A percentile compares a stretch with the other conserved stretches of the same genome.
These are phyloP conservation scores for Arabidopsis thaliana DNA, from an alignment of 345 rosid genomes.

Conservation along the genomic window DNA sequence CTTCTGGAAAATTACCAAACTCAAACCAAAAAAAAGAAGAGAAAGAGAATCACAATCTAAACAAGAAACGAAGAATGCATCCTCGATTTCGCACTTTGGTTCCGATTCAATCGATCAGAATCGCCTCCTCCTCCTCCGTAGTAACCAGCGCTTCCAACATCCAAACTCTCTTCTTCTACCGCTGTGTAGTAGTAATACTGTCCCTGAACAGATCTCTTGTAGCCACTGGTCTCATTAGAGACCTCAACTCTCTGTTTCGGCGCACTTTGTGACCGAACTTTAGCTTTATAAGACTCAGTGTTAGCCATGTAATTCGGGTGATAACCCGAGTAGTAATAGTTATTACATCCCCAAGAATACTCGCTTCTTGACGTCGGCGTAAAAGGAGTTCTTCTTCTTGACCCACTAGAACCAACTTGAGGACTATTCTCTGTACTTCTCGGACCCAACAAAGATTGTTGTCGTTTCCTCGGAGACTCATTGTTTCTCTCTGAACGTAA, in stretches of 20 bases:
- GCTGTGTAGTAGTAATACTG: conserved; percentile 31
- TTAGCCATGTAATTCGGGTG: conserved; percentile 86
- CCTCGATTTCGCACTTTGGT: conserved; percentile 42
- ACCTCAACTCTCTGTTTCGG: conserved; percentile 84
- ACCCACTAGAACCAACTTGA: conserved; percentile 62
- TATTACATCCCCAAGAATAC: conserved; percentile 67
- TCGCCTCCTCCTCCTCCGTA: conserved; percentile 31
- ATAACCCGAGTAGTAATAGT: conserved; percentile 60
- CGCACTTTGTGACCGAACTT: conserved; percentile 88
- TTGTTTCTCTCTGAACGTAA: conserved; percentile 48
- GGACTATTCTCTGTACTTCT: conserved; percentile 78
- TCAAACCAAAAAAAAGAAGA: conserved; percentile 1
- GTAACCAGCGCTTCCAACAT: conserved; percentile 31
- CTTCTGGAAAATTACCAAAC: conserved; percentile 28
- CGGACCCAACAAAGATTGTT: conserved; percentile 43
- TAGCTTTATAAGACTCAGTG: conserved; percentile 85
- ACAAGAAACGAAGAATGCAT: conserved; percentile 41
- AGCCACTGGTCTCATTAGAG: conserved; percentile 53
- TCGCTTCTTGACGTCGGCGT: conserved; percentile 76
- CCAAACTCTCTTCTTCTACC: conserved; percentile 34
- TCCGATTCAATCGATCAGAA: conserved; percentile 36
- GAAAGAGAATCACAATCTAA: conserved; percentile 24
- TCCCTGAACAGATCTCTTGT: conserved; percentile 43
- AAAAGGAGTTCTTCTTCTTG: conserved; percentile 73
- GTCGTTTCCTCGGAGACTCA: conserved; percentile 47